phyloP scores from a whole-genome alignment of 768 basidiomycete species.

The Fomitopsis pulvina region DNA sequence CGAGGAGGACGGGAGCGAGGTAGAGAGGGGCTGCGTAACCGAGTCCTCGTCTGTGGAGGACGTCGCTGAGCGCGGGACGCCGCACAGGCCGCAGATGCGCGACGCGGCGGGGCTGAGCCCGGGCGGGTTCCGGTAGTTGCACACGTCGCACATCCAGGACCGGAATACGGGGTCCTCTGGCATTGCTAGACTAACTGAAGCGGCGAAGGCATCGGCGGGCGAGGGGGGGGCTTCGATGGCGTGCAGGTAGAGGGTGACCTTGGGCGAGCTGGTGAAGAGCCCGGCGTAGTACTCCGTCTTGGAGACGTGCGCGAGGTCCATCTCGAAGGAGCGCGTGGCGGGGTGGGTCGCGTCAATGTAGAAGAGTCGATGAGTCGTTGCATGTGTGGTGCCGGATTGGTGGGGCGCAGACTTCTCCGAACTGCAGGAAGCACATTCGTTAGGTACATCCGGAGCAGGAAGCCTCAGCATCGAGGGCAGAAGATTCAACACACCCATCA shows the following conservation, averaged over 20 bases:
- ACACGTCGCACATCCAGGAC: slow-evolving; percentile 87
- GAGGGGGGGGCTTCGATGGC: slow-evolving; percentile 2
- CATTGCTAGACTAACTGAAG: slow-evolving; percentile 3
- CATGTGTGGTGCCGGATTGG: slow-evolving; percentile 64
- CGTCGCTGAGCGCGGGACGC: slow-evolving; percentile 50
- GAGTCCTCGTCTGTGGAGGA: slow-evolving; percentile 18
- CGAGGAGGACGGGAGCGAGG: slow-evolving; percentile 36
- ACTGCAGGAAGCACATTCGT: slow-evolving; percentile 34
- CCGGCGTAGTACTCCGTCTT: slow-evolving; percentile 89
- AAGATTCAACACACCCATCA: slow-evolving; percentile 58
- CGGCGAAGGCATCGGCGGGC: not conserved
- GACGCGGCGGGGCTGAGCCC: slow-evolving; percentile 65
- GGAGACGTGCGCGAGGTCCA: slow-evolving; percentile 57
- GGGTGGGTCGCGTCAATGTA: slow-evolving; percentile 57
- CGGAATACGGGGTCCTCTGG: slow-evolving; percentile 30
- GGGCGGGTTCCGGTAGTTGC: slow-evolving; percentile 75
- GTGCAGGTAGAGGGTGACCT: slow-evolving; percentile 73
- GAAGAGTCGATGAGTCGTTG: slow-evolving; percentile 82
- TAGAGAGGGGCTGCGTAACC: slow-evolving; percentile 29
- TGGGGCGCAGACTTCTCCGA: slow-evolving; percentile 77
- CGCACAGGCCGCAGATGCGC: slow-evolving; percentile 75
- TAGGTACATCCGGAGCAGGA: not conserved
- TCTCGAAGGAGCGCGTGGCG: slow-evolving; percentile 51
- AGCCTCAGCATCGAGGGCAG: not conserved
- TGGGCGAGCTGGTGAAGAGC: slow-evolving; percentile 83